Base-by-base conservation (phyloP, 495 filamentous ascomycete species). In the Terfezia boudieri region DNA sequence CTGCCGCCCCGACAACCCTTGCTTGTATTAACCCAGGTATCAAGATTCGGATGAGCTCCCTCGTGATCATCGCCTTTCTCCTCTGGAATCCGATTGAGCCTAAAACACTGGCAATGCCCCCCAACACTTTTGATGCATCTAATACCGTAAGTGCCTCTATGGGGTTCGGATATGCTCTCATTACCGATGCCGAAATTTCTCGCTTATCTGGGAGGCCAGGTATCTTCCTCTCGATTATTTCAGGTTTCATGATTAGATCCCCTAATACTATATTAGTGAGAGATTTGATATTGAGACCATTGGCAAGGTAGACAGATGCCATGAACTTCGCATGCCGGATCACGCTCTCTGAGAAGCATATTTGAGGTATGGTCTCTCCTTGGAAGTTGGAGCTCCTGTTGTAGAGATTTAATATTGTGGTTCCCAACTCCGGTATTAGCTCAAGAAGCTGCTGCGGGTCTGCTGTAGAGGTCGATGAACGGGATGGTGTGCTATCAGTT, bases 11-110 rank as follows among this genome's bases (percentile, higher is more conserved):
- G 54, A 86, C 74, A 54, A 92, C 94, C 41, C 90, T 74, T 14
- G 92, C 92, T 66, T 94, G 84, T n/a, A 94, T 81, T 35, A 98
- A 70, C 1, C 81, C 84, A 54, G 82, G 82, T 53, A 90, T 82
- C 55, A 94, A 71, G 36, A 84, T 76, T n/a, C 77, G 76, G 8
- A 96, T 71, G 53, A 94, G 73, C 61, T 95, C 88, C 58, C 81
- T 79, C 56, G 93, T 70, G 2, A 95, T 75, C 59, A 95, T 76
- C 2, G 82, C 86, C 64, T 92, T 92, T 66, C 93, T 93, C 55
- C 90, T 74, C 50, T 83, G 75, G 53, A 86, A 74, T 10, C 83
- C 85, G 20, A 96, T 67, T 17, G 74, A 67, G 22, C 84, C 80
- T 22, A 93, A 71, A 38, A 94, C 75, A 41, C 82, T 81, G n/a